Conservation (phyloP, 106 monocot genomes). For the Chionographis japonica region DNA sequence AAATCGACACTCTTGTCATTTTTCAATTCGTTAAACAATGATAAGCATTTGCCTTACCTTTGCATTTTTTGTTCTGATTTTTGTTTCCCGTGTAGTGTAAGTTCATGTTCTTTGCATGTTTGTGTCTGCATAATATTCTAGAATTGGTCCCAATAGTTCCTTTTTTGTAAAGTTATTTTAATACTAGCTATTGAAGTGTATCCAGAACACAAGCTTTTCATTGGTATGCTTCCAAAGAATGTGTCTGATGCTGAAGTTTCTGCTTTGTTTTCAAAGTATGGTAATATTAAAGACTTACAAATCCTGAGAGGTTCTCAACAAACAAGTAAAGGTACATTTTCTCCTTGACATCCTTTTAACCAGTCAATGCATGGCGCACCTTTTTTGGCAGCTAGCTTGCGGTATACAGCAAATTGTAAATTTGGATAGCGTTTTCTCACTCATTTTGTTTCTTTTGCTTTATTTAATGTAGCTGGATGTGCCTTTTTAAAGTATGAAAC, state of each 20-base stretch:
- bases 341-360: slow-evolving; percentile 6
- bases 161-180: neutral
- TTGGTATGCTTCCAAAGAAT: slow-evolving; percentile 99
- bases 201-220: slow-evolving; percentile 90
- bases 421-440: neutral
- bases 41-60: neutral
- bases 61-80: neutral
- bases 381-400: neutral
- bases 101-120: neutral
- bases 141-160: neutral
- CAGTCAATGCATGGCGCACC: neutral
- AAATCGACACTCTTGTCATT: neutral
- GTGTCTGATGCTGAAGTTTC: slow-evolving; percentile 72
- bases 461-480: slow-evolving; percentile 63
- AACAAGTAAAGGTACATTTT: slow-evolving; percentile 77
- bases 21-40: neutral
- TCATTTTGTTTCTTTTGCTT: slow-evolving; percentile 8
- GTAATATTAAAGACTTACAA: slow-evolving; percentile 85
- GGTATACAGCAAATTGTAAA: neutral
- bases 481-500: slow-evolving; percentile 93
- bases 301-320: slow-evolving; percentile 90
- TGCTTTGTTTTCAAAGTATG: slow-evolving; percentile 74
- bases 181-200: neutral
- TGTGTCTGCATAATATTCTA: neutral
- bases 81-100: neutral